These are phyloP conservation scores for Ascochyta fabae DNA, from an alignment of 2,329 filamentous ascomycete species.

Conservation along the genomic window DNA sequence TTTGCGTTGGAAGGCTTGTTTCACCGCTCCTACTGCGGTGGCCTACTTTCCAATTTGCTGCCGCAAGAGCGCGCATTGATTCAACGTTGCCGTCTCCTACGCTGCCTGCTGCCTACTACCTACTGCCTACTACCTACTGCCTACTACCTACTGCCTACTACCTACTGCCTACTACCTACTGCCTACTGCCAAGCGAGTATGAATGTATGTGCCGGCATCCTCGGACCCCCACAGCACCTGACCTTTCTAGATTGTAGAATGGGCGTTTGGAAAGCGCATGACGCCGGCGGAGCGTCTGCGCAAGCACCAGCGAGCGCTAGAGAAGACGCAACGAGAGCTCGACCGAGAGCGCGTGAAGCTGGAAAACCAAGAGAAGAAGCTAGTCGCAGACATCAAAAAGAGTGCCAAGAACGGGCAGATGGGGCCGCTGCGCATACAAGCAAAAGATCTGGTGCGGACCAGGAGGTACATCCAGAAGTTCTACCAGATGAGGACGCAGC, in stretches of 20 bases:
- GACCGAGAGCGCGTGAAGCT: conserved; percentile 94
- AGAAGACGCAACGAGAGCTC: conserved; percentile 95
- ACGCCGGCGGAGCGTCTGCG: conserved; percentile 90
- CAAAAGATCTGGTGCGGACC: conserved; percentile 93
- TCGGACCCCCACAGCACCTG: background rate
- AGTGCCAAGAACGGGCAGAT: conserved; percentile 98
- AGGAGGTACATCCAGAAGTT: conserved; percentile 97
- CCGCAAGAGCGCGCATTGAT: conserved; percentile 2
- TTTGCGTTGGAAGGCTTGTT: background rate
- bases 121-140: background rate
- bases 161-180: background rate
- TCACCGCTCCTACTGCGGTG: background rate
- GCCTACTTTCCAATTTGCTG: no score
- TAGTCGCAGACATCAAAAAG: conserved; percentile 95
- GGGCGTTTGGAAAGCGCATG: conserved; percentile 99
- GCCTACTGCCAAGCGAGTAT: conserved; percentile 49
- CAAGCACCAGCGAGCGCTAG: conserved; percentile 94
- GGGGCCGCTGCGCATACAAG: conserved; percentile 98
- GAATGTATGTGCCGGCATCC: conserved; percentile 58
- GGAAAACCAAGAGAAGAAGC: conserved; percentile 98
- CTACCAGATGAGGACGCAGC: conserved; percentile 95
- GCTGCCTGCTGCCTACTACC: background rate
- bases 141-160: background rate
- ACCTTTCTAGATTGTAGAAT: conserved; percentile 83
- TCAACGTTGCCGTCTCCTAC: background rate